phyloP scores from a whole-genome alignment of 768 basidiomycete species.

The Lactifluus echinatus region DNA sequence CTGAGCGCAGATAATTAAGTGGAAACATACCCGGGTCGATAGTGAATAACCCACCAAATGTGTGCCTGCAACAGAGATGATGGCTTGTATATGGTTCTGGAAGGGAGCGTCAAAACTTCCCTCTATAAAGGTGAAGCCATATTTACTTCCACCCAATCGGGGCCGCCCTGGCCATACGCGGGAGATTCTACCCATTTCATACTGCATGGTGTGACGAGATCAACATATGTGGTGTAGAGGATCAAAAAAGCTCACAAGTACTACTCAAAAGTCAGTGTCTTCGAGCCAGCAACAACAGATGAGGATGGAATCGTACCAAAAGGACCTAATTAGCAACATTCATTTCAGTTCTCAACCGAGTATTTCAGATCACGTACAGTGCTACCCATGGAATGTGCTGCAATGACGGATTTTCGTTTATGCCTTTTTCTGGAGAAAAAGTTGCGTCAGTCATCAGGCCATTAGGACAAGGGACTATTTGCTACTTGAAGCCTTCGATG shows the following conservation, averaged over 20 bases:
- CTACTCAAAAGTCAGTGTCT: conserved; percentile 31
- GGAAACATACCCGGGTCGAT: not conserved
- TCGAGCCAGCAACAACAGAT: not conserved
- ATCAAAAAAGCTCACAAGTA: conserved; percentile 64
- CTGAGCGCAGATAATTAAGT: conserved; percentile 28
- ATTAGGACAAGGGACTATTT: not conserved
- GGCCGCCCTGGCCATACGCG: conserved; percentile 70
- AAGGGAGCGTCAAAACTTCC: not conserved
- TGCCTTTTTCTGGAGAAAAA: conserved; percentile 45
- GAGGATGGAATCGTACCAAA: conserved; percentile 32
- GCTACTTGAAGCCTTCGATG: conserved; percentile 70
- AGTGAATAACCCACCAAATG: conserved; percentile 49
- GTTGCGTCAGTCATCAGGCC: not conserved
- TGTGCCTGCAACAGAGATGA: conserved; percentile 79
- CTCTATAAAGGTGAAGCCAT: not conserved
- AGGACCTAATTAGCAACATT: conserved; percentile 27
- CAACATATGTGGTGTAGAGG: not conserved
- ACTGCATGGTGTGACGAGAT: conserved; percentile 31
- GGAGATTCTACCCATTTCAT: conserved; percentile 97
- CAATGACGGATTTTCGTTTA: conserved; percentile 71
- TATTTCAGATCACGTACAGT: conserved; percentile 41
- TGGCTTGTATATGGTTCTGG: conserved; percentile 78
- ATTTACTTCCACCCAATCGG: conserved; percentile 83
- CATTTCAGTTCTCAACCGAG: not conserved
- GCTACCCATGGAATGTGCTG: conserved; percentile 81